Percentiles rank a stretch among this genome's conserved stretches.
Evolutionary conservation across 169 alveolate species (phyloP).

Genomic region (Eimeria praecox): DNA sequence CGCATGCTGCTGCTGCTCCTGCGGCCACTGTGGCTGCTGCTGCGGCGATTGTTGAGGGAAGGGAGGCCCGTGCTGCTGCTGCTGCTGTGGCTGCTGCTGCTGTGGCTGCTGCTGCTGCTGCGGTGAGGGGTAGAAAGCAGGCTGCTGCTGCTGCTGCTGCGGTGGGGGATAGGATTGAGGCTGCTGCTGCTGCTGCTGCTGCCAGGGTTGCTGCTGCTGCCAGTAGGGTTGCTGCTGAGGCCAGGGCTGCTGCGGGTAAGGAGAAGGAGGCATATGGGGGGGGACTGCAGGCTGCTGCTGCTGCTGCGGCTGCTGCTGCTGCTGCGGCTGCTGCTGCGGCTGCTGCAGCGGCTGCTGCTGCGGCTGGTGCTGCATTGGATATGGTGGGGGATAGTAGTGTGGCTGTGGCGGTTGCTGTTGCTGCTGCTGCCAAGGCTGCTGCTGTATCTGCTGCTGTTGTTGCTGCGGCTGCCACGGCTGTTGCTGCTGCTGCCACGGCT

Average conservation of each 20-base stretch:
- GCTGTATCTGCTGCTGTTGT: neutral
- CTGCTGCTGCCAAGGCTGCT: neutral
- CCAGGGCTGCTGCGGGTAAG: neutral
- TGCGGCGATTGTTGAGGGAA: no score
- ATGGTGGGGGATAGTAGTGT: neutral
- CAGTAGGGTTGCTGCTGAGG: no score
- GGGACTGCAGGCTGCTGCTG: conserved; percentile 24
- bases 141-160: neutral
- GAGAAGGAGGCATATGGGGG: neutral
- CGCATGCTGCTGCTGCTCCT: no score
- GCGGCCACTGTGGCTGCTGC: no score
- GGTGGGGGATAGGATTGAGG: neutral
- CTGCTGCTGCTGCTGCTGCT: conserved; percentile 37
- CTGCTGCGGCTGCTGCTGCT: neutral
- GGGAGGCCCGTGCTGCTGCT: conserved; percentile 63
- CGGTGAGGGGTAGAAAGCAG: no score
- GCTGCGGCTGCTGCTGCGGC: neutral
- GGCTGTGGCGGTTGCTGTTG: conserved; percentile 15
- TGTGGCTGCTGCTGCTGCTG: neutral
- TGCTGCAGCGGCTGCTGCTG: conserved; percentile 1
- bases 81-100: conserved; percentile 22
- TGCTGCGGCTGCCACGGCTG: neutral
- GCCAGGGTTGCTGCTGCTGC: conserved; percentile 47
- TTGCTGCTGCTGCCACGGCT: conserved; percentile 26
- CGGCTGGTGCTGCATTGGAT: neutral